Evolutionary conservation across 192 early-diverging fungal genomes (phyloP).

Genomic region (Dissophora globulifera): DNA sequence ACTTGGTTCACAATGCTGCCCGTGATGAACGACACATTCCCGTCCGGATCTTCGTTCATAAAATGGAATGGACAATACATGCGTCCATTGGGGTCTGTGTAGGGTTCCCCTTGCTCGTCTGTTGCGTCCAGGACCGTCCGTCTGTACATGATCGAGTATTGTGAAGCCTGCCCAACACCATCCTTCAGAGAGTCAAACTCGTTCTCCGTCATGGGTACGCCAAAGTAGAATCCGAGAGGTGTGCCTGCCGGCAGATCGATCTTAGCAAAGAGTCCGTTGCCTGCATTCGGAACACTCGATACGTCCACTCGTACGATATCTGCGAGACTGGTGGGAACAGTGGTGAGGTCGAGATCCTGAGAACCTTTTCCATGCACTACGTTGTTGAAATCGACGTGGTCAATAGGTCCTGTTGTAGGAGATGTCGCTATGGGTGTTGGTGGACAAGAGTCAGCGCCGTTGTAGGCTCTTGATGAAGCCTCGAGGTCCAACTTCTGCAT

Average conservation of each 20-base stretch:
- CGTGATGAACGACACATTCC: conserved; percentile 81
- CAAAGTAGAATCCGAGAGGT: conserved; percentile 93
- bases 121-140: conserved; percentile 93
- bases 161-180: conserved; percentile 75
- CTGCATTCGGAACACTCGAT: conserved; percentile 74
- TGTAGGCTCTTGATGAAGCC: neutral
- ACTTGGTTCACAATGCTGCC: conserved; percentile 89
- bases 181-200: conserved; percentile 94
- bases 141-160: conserved; percentile 92
- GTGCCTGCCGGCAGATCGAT: conserved; percentile 76
- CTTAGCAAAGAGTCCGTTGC: conserved; percentile 81
- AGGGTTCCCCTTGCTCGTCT: conserved; percentile 81
- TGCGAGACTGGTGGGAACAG: conserved; percentile 63
- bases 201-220: conserved; percentile 95
- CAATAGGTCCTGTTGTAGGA: neutral
- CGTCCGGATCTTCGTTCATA: conserved; percentile 77
- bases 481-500: conserved; percentile 19
- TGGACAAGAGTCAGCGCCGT: conserved; percentile 21
- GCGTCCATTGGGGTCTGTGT: conserved; percentile 65
- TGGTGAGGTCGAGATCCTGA: conserved; percentile 57
- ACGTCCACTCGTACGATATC: conserved; percentile 73
- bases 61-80: conserved; percentile 92
- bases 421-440: conserved; percentile 19
- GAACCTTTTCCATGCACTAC: conserved; percentile 16
- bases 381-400: no score